These are phyloP conservation scores for Phytophthora pisi DNA, from an alignment of 352 stramenopile species.

Conservation along the genomic window DNA sequence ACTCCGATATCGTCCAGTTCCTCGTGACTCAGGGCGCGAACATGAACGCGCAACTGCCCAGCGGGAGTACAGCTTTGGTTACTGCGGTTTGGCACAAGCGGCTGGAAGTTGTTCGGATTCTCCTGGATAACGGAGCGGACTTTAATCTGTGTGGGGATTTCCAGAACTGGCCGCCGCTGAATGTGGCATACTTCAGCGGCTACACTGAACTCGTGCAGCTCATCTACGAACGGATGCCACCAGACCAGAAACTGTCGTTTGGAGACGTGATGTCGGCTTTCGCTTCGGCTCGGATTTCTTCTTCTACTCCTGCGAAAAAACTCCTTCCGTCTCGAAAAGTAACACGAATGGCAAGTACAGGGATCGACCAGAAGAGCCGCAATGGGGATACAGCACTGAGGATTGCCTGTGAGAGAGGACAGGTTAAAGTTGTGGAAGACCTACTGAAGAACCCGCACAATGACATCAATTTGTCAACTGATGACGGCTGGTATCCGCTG, in stretches of 20 bases:
- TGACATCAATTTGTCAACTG: constrained; percentile 5
- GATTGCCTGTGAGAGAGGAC: constrained; percentile 6
- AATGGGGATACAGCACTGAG: constrained; percentile 13
- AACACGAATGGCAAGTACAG: not conserved
- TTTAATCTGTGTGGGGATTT: constrained; percentile 14
- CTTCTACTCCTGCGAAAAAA: not conserved
- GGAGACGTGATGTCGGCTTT: not conserved
- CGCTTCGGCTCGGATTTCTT: not conserved
- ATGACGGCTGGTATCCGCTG: constrained; percentile 4
- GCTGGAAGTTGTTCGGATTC: constrained; percentile 13
- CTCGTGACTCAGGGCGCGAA: constrained; percentile 8
- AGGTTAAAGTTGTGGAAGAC: constrained; percentile 4
- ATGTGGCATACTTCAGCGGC: constrained; percentile 15
- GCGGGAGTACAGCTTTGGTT: constrained; percentile 10
- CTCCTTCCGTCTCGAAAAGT: not conserved
- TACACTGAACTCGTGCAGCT: constrained; percentile 18
- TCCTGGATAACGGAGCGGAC: constrained; percentile 17
- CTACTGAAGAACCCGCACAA: constrained; percentile 7
- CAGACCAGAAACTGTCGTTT: constrained; percentile 5
- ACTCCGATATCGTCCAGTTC: constrained; percentile 15
- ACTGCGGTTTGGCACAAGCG: constrained; percentile 18
- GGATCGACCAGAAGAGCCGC: constrained; percentile 9
- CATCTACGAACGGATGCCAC: constrained; percentile 4
- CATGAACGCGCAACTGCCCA: constrained; percentile 5
- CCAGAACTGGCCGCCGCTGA: constrained; percentile 9